Base-by-base conservation (phyloP, 108 stramenopile genomes). In the Cyclostephanos invisitatus region DNA sequence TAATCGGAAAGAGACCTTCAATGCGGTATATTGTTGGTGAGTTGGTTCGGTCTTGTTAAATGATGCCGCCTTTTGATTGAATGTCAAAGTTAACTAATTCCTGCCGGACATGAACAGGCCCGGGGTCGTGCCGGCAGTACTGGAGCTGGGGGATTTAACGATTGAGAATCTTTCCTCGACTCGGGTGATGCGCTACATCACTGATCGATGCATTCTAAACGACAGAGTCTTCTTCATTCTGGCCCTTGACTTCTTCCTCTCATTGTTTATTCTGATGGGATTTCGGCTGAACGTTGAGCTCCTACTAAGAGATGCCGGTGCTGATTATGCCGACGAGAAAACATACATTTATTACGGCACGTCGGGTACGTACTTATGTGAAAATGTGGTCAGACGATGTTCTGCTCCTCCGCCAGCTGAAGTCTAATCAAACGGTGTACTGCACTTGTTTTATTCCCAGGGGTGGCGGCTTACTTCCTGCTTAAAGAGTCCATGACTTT, bases 131-230 rank as follows among this genome's bases (percentile, higher is more conserved):
- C 80, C 80, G 12, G 80, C 80, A 24, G 69, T 74, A 9, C 53
- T 81, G 9, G 80, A 44, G 25, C 48, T 81, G 10, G 80, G 80
- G 6, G 74, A 65, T 27, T 44, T 38, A 18, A 47, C 50, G n/a
- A 65, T 81, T 24, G 80, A 81, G 54, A 63, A 63, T 48, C 42
- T 81, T 5, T 70, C 73, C 3, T 75, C 80, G 4, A 71, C 80
- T 25, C 69, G 51, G 14, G 80, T 81, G 37, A 74, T 81, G 80
- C 36, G 74, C 25, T 81, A 81, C 73, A 70, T 81, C 51, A 81
- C 74, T 22, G 73, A 70, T 22, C 50, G 62, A 6, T 71, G 73
- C 1, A 81, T 81, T 22, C 47, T 73, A 20, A 75, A 75, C 44
- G 64, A 70, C n/a, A 81, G 60, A 22, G 67, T 64, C 5, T 75